Conservation (phyloP, 306 rosid species). For the Prunus salicina region DNA sequence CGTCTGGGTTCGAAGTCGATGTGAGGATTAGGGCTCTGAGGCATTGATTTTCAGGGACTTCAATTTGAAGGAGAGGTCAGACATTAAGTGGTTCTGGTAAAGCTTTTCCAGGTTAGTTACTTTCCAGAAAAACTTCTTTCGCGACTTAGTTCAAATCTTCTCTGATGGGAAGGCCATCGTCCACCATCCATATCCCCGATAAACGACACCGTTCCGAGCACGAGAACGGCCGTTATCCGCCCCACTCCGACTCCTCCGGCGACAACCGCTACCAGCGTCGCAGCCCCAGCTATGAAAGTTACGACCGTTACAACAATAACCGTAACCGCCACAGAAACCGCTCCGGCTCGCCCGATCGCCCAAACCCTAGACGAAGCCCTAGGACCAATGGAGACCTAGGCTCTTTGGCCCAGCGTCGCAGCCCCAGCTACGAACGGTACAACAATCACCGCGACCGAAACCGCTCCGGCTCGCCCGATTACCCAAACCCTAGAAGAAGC, state of each 20-base stretch:
- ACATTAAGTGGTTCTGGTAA: no score
- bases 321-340: conserved; percentile 31
- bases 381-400: conserved; percentile 23
- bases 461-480: conserved; percentile 42
- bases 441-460: conserved; percentile 28
- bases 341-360: conserved; percentile 36
- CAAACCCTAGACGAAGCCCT: conserved; percentile 45
- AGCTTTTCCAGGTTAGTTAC: not conserved
- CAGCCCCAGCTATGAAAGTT: conserved; percentile 74
- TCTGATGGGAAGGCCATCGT: conserved; percentile 53
- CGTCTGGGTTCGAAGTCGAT: no score
- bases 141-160: not conserved
- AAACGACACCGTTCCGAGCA: conserved; percentile 32
- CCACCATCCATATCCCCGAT: conserved; percentile 42
- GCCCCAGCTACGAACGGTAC: conserved; percentile 62
- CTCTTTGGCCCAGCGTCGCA: conserved; percentile 43
- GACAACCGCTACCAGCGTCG: conserved; percentile 44
- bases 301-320: conserved; percentile 28
- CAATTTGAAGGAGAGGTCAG: no score
- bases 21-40: no score
- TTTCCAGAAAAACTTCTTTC: not conserved
- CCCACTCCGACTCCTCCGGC: conserved; percentile 8
- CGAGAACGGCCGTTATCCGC: conserved; percentile 32
- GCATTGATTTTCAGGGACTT: not conserved
- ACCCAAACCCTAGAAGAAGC: conserved; percentile 31